Evolutionary conservation across 2,329 filamentous ascomycete genomes (phyloP).

Genomic region (Calonectria honghensis): DNA sequence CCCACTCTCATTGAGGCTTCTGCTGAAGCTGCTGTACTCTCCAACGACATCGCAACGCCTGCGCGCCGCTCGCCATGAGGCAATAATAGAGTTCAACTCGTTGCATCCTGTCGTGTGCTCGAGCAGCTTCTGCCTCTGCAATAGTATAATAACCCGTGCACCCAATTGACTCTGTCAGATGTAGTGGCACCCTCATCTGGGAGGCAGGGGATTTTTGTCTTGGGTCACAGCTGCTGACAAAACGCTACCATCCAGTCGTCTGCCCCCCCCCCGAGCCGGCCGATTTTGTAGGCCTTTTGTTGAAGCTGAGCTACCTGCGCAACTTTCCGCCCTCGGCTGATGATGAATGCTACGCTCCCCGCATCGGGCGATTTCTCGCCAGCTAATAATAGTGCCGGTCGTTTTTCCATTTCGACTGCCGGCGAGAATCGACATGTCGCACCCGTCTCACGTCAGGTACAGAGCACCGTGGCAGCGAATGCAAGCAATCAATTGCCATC

Average conservation of each 20-base stretch:
- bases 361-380: constrained; percentile 35
- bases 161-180: constrained; percentile 20
- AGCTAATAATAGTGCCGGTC: constrained; percentile 49
- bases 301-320: background rate
- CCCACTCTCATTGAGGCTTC: constrained; percentile 32
- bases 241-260: constrained; percentile 7
- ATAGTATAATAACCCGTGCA: constrained; percentile 7
- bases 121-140: constrained; percentile 7
- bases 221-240: constrained; percentile 13
- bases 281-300: constrained; percentile 8
- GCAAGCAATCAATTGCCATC: constrained; percentile 10
- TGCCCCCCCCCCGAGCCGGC: constrained; percentile 17
- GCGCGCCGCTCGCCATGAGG: background rate
- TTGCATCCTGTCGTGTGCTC: constrained; percentile 12
- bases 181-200: constrained; percentile 1
- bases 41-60: background rate
- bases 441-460: constrained; percentile 42
- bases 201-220: constrained; percentile 24
- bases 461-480: constrained; percentile 5
- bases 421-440: constrained; percentile 44
- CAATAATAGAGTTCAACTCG: constrained; percentile 11
- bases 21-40: background rate
- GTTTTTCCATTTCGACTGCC: constrained; percentile 12
- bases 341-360: constrained; percentile 35
- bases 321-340: constrained; percentile 23